phyloP scores from a whole-genome alignment of 768 basidiomycete genomes.

The Serendipita vermifera region DNA sequence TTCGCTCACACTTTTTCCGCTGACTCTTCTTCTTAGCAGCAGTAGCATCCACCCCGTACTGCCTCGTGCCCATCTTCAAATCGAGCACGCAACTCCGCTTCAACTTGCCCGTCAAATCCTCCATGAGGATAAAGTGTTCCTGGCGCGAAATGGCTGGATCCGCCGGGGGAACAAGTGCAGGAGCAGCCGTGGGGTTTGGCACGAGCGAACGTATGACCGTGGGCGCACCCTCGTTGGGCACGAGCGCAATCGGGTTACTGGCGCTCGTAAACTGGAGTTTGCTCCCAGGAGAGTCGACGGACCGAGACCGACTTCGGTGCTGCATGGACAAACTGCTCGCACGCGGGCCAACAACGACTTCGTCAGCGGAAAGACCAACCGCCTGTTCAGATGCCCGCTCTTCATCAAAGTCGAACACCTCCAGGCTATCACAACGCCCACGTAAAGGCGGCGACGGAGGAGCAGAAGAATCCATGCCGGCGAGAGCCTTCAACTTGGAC shows the following conservation, averaged over 20 bases:
- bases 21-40: conserved; percentile 93
- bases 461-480: not conserved
- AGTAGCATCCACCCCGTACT: conserved; percentile 94
- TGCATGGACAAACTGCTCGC: conserved; percentile 9
- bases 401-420: conserved; percentile 23
- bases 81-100: conserved; percentile 93
- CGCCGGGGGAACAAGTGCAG: conserved; percentile 21
- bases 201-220: not conserved
- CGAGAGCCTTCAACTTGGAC: conserved; percentile 17
- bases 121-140: conserved; percentile 98
- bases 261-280: no score
- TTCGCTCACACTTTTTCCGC: conserved; percentile 93
- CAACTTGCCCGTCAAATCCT: conserved; percentile 86
- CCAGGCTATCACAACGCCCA: conserved; percentile 16
- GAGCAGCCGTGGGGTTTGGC: conserved; percentile 6
- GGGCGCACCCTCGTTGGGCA: no score
- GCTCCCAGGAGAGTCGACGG: conserved; percentile 23
- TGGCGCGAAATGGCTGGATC: conserved; percentile 58
- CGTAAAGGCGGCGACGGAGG: not conserved
- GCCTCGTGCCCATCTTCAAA: conserved; percentile 98
- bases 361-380: not conserved
- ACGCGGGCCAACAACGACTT: not conserved
- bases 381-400: not conserved
- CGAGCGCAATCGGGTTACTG: no score
- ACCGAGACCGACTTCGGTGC: conserved; percentile 33